These are phyloP conservation scores for Pseudofabraea citricarpa DNA, from an alignment of 2,329 filamentous ascomycete species.

Conservation along the genomic window DNA sequence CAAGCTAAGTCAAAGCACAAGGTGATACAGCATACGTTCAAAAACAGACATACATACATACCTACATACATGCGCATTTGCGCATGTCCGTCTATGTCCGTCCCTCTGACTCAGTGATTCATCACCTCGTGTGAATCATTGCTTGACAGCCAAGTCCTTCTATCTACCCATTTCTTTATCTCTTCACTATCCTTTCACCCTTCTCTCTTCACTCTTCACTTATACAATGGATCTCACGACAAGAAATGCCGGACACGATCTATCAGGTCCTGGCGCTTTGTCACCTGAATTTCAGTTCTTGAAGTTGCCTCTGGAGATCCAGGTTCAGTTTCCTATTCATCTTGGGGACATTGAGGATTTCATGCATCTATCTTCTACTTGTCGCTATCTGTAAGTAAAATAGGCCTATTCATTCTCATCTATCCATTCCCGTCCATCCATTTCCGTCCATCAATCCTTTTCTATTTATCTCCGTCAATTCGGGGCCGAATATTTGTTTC, in stretches of 20 bases:
- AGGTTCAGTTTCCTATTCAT: neutral
- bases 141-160: neutral
- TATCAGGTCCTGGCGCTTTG: too few species aligned
- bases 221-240: too few species aligned
- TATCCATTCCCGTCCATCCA: neutral
- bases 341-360: slow-evolving; percentile 29
- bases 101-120: neutral
- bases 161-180: neutral
- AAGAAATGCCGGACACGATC: too few species aligned
- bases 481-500: too few species aligned
- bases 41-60: too few species aligned
- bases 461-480: too few species aligned
- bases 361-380: slow-evolving; percentile 15
- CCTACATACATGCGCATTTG: too few species aligned
- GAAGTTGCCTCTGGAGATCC: neutral
- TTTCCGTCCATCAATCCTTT: too few species aligned
- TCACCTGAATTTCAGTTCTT: neutral
- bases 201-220: neutral
- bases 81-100: neutral
- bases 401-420: neutral
- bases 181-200: neutral
- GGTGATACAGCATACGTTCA: too few species aligned
- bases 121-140: too few species aligned
- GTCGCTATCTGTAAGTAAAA: slow-evolving; percentile 20
- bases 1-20: too few species aligned